Evolutionary conservation across 805 yeast genomes (phyloP), one percentile per base, ranked within the genome.

Genomic region (Myxozyma neotropica): DNA sequence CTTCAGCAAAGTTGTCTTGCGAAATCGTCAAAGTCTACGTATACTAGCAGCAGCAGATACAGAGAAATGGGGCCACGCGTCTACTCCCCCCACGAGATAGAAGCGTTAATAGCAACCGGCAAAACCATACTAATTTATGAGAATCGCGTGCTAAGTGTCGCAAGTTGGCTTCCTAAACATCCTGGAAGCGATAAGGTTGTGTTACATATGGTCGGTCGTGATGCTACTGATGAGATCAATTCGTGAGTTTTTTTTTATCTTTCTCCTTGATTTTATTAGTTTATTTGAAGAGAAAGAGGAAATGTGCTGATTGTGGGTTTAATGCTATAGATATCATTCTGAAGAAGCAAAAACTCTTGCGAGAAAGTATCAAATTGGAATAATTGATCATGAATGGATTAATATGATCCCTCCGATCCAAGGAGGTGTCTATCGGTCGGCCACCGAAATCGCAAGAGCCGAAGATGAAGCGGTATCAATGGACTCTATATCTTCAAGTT

Each of bases 151-250:
- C 75, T 90, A 43, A 81, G 83, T 65, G 75, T 91, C 1, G 85
- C 89, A 55, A 64, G 73, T 7, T 90, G 96, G 96, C 72, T 90
- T 36, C 77, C 77, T 26, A 77, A 68, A 52, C 97, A 90, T 72
- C 97, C 97, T 0, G 97, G 97, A 15, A 96, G 97, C 4, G 92
- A 86, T 59, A 87, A 83, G 69, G 92, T 95, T 1, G 85, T 91
- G 5, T 78, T 77, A 67, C 97, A 91, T 73, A 79, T 90, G 86
- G 82, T 90, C 2, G 97, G 97, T 1, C 75, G 93, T 57, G 96
- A 90, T 73, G 96, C 96, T 21, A 86, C 94, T 0, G 96, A 89
- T 71, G 96, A 91, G 71, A 89, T 90, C 88, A 81, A 84, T 54
- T 91, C 92, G 7, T 47, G 40, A 31, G 51, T 47, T 17, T 1